phyloP scores from a whole-genome alignment of 805 yeast genomes.

The Metschnikowia amazonensis region DNA sequence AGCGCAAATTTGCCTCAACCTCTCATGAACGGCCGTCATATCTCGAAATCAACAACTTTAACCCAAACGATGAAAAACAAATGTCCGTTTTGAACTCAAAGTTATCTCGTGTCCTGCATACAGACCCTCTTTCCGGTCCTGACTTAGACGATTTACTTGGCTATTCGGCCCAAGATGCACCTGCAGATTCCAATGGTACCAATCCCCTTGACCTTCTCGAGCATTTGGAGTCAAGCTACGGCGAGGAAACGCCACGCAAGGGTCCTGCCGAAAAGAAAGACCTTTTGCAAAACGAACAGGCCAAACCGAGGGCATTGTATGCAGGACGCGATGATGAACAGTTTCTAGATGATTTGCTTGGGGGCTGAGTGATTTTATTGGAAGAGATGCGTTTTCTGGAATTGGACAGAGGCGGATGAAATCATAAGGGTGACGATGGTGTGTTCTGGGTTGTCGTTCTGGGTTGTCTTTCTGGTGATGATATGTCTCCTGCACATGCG shows the following conservation, averaged over 20 bases:
- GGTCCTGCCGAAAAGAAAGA: too few relatives aligned
- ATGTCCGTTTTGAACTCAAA: constrained; percentile 24
- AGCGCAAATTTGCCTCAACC: constrained; percentile 19
- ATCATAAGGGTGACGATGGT: too few relatives aligned
- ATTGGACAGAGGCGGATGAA: too few relatives aligned
- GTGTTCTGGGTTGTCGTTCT: too few relatives aligned
- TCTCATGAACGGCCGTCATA: constrained; percentile 17
- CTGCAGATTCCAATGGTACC: background rate
- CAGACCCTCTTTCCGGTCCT: background rate
- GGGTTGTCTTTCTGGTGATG: background rate
- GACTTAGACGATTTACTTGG: constrained; percentile 16
- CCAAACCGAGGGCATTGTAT: background rate
- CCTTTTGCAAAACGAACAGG: too few relatives aligned
- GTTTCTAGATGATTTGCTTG: constrained; percentile 20
- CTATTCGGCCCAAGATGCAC: background rate
- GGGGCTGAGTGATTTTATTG: too few relatives aligned
- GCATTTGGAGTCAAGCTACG: background rate
- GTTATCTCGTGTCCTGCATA: constrained; percentile 9
- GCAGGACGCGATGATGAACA: constrained; percentile 5
- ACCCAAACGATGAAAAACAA: constrained; percentile 22
- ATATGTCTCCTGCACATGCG: background rate
- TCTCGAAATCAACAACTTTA: constrained; percentile 35
- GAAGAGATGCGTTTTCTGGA: too few relatives aligned
- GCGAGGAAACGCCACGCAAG: background rate
- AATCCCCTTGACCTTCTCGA: background rate